A percentile compares a stretch with the other conserved stretches of the same genome.
These are phyloP conservation scores for Hypholoma sublateritium DNA, from an alignment of 768 basidiomycete genomes.

Conservation along the genomic window DNA sequence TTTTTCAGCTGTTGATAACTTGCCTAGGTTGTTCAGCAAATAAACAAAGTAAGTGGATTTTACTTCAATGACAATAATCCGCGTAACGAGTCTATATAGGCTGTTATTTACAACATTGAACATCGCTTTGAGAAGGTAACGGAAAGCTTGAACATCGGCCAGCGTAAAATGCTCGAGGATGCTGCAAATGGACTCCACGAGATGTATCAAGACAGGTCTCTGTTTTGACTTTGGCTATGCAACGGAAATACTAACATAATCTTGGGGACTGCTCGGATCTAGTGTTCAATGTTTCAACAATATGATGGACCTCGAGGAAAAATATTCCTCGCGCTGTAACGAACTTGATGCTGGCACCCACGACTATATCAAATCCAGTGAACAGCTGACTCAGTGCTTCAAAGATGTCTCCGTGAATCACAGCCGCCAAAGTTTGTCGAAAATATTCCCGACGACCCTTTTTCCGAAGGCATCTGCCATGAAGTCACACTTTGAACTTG, in stretches of 20 bases:
- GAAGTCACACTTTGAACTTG: neutral
- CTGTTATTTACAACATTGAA: slow-evolving; percentile 44
- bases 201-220: slow-evolving; percentile 47
- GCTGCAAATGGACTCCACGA: slow-evolving; percentile 42
- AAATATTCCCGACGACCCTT: slow-evolving; percentile 48
- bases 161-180: slow-evolving; percentile 45
- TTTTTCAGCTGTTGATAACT: neutral
- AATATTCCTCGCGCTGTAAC: slow-evolving; percentile 45
- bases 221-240: neutral
- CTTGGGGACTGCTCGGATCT: neutral
- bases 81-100: slow-evolving; percentile 29
- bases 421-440: slow-evolving; percentile 46
- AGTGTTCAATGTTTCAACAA: slow-evolving; percentile 54
- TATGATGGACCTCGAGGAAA: slow-evolving; percentile 54
- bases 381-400: slow-evolving; percentile 34
- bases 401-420: slow-evolving; percentile 44
- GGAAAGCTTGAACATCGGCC: slow-evolving; percentile 42
- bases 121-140: slow-evolving; percentile 47
- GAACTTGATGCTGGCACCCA: slow-evolving; percentile 40
- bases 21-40: slow-evolving; percentile 46
- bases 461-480: slow-evolving; percentile 20
- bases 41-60: slow-evolving; percentile 39
- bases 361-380: slow-evolving; percentile 39
- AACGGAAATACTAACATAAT: slow-evolving; percentile 1
- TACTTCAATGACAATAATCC: neutral